Evolutionary conservation across 306 rosid species (phyloP).

Genomic region (Trichosanthes cucumerina): DNA sequence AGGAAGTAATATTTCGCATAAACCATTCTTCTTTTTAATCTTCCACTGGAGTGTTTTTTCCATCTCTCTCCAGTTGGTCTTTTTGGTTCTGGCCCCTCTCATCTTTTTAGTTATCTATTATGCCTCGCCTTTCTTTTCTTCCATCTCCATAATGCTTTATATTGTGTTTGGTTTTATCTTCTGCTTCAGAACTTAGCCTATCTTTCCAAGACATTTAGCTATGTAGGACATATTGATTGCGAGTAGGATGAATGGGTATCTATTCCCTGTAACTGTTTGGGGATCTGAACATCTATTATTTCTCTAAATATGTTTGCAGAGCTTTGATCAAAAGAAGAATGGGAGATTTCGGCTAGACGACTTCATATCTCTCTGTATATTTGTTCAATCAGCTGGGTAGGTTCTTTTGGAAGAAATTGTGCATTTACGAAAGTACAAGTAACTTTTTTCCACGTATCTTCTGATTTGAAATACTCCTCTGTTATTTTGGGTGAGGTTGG

Average conservation of each 20-base stretch:
- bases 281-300: conserved; percentile 8
- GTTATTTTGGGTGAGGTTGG: neutral
- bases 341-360: conserved; percentile 65
- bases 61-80: neutral
- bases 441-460: neutral
- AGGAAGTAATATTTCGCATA: neutral
- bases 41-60: neutral
- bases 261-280: neutral
- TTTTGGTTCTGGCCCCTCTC: neutral
- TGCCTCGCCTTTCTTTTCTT: neutral
- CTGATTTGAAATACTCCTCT: neutral
- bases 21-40: neutral
- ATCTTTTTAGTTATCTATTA: neutral
- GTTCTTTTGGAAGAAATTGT: neutral
- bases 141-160: neutral
- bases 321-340: conserved; percentile 81
- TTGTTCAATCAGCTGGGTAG: conserved; percentile 77
- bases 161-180: neutral
- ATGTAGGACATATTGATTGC: neutral
- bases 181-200: neutral
- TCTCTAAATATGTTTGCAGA: conserved; percentile 40
- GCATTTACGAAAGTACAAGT: neutral
- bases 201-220: neutral
- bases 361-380: conserved; percentile 77
- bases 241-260: neutral